A percentile compares a stretch with the other conserved stretches of the same genome.
These are phyloP conservation scores for Candida nitratophila DNA, from an alignment of 805 yeast species.

Conservation along the genomic window DNA sequence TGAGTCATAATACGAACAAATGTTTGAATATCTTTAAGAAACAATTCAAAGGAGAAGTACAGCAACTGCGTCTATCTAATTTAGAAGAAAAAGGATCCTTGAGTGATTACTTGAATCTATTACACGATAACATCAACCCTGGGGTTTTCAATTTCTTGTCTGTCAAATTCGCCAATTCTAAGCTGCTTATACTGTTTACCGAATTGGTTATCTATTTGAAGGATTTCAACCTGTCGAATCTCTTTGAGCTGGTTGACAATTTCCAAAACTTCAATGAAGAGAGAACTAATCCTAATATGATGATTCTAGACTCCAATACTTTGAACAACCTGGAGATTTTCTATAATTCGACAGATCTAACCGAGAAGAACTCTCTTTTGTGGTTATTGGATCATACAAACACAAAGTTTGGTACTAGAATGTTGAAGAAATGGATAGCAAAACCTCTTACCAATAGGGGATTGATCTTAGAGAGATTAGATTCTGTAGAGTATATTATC, in stretches of 20 bases:
- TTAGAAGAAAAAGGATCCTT: background rate
- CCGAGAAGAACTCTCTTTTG: slow-evolving; percentile 59
- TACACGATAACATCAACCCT: background rate
- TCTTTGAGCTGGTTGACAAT: slow-evolving; percentile 47
- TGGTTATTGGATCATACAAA: slow-evolving; percentile 79
- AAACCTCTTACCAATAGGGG: slow-evolving; percentile 51
- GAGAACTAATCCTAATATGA: slow-evolving; percentile 34
- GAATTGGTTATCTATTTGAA: slow-evolving; percentile 47
- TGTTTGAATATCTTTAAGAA: slow-evolving; percentile 2
- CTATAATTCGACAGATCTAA: slow-evolving; percentile 49
- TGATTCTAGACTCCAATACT: slow-evolving; percentile 58
- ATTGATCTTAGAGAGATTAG: slow-evolving; percentile 50
- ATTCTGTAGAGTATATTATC: slow-evolving; percentile 49
- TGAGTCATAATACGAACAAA: slow-evolving; percentile 26
- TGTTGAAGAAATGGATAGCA: slow-evolving; percentile 65
- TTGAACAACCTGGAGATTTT: slow-evolving; percentile 71
- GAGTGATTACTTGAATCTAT: background rate
- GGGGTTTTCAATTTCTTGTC: slow-evolving; percentile 11
- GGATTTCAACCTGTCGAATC: slow-evolving; percentile 54
- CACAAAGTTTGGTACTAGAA: slow-evolving; percentile 68
- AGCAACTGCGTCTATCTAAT: background rate
- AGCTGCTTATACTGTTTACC: slow-evolving; percentile 19
- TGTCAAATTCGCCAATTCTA: slow-evolving; percentile 6
- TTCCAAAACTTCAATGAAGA: slow-evolving; percentile 39
- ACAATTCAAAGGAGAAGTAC: slow-evolving; percentile 3